phyloP scores from a whole-genome alignment of 176 grass and related monocot species.

The Zizania latifolia region DNA sequence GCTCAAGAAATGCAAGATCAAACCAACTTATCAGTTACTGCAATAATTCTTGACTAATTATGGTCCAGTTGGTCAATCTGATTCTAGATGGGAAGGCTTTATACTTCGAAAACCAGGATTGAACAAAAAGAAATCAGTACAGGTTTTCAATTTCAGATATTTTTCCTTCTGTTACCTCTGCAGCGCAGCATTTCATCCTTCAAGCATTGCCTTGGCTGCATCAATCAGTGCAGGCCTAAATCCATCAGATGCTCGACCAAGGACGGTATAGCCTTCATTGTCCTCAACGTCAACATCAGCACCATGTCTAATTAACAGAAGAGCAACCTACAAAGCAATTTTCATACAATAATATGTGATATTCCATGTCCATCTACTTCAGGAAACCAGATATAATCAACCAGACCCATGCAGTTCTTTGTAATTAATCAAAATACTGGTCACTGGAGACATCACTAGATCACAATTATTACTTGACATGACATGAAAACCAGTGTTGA shows the following conservation, averaged over 20 bases:
- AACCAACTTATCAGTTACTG: background rate
- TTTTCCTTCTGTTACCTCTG: background rate
- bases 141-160: background rate
- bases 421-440: background rate
- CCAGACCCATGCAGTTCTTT: background rate
- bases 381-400: background rate
- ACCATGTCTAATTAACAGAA: slow-evolving; percentile 76
- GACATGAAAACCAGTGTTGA: background rate
- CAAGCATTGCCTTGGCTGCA: slow-evolving; percentile 86
- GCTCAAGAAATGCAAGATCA: background rate
- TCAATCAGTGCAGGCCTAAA: slow-evolving; percentile 67
- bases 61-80: background rate
- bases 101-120: background rate
- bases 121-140: background rate
- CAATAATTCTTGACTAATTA: background rate
- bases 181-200: slow-evolving; percentile 40
- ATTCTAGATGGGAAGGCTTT: background rate
- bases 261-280: slow-evolving; percentile 82
- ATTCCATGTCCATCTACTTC: background rate
- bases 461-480: background rate
- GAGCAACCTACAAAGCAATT: slow-evolving; percentile 46
- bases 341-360: background rate
- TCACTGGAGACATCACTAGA: background rate
- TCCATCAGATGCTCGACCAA: slow-evolving; percentile 61
- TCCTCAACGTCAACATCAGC: slow-evolving; percentile 82